Evolutionary conservation across 768 basidiomycete genomes (phyloP), one percentile per base, ranked within the genome.

Genomic region (Kwoniella heveanensis): DNA sequence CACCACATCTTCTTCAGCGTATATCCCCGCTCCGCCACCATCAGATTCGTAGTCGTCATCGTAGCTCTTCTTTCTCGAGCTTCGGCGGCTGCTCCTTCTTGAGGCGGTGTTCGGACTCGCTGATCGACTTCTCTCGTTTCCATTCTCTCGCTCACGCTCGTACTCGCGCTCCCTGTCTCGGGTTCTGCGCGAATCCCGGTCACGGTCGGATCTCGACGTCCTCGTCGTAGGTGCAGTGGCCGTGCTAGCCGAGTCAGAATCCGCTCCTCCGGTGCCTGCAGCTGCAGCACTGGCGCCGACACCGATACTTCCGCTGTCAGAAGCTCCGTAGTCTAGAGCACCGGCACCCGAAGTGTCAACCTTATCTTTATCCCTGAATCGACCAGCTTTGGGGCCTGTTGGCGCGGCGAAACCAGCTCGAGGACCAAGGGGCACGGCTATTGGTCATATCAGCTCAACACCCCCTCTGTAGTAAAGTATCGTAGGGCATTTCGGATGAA

Each of bases 331-430:
- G 44, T 77, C 76, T 15, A 77, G 57, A 0, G 64, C 49, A 17
- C 60, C 64, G 2, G 69, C 66, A 13, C 62, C 48, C 5, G 66
- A 60, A 2, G 62, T 47, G 22, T 74, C 73, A 30, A 74, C 76
- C 2, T 66, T 58, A 57, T 77, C 76, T 51, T 77, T 77, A 48
- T 77, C 76, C 49, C 60, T 62, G 66, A 77, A 77, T 59, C 76
- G 67, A 26, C 76, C 76, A 29, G 73, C 76, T 65, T 77, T 77
- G 44, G 76, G 76, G 4, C 76, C 76, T 30, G 62, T 72, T 0
- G 76, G 76, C 13, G 72, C 69, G 13, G 56, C 57, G 19, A 62
- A 62, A 13, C 59, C 71, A 21, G 68, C 70, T 27, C 72, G 60
- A 25, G 74, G 72, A 2, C 72, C 74, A 19, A 68, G 57, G 0